phyloP scores from a whole-genome alignment of 441 rosid genomes.

The Daphne laureola region DNA sequence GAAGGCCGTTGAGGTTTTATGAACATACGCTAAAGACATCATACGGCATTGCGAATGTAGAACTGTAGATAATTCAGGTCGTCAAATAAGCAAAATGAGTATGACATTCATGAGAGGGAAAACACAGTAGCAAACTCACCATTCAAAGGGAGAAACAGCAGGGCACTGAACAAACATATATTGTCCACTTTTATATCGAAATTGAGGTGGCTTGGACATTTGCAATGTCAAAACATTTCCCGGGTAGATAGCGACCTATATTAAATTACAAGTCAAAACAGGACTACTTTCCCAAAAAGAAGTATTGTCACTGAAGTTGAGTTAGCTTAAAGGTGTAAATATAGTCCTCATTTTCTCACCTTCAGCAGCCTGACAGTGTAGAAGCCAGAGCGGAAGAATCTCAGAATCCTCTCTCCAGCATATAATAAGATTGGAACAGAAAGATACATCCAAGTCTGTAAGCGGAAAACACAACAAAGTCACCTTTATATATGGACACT shows the following conservation, averaged over 20 bases:
- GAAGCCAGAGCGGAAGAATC: slow-evolving; percentile 55
- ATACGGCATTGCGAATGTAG: no score
- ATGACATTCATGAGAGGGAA: neutral
- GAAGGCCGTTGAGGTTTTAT: no score
- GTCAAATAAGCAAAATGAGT: no score
- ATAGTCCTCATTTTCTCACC: slow-evolving; percentile 18
- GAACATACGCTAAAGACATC: no score
- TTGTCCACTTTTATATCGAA: slow-evolving; percentile 63
- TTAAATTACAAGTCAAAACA: slow-evolving; percentile 4
- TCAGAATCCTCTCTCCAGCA: slow-evolving; percentile 52
- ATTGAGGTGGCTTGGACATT: slow-evolving; percentile 62
- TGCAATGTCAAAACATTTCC: slow-evolving; percentile 57
- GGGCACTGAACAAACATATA: slow-evolving; percentile 69
- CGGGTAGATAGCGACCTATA: slow-evolving; percentile 83
- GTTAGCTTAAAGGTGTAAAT: neutral
- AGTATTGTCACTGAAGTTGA: neutral
- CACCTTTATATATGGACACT: neutral
- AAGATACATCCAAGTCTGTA: slow-evolving; percentile 69
- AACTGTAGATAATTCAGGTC: no score
- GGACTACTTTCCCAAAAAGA: neutral
- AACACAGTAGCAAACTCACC: slow-evolving; percentile 22
- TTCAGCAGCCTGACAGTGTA: slow-evolving; percentile 45
- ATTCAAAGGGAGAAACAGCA: slow-evolving; percentile 60
- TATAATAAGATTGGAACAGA: slow-evolving; percentile 51
- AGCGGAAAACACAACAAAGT: slow-evolving; percentile 7